Evolutionary conservation across 1,139 yeast species (phyloP), one percentile per base, ranked within the genome.

Genomic region (Debaryomyces singareniensis): DNA sequence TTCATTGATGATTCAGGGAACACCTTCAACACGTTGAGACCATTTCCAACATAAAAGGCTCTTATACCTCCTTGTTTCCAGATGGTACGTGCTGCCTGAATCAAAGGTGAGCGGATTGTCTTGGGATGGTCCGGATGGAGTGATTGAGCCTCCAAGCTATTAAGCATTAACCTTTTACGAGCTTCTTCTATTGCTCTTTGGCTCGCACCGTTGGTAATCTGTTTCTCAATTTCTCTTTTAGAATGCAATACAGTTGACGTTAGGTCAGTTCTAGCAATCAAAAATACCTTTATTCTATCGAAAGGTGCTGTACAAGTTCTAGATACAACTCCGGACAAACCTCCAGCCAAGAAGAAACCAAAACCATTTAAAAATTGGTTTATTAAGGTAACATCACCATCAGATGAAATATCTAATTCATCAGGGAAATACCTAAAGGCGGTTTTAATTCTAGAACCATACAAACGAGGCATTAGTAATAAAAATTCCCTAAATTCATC

Each of bases 1-100:
- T 91, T 91, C 76, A 91, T 91, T 3, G 98, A 96, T 26, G 95
- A 82, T 53, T 91, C 98, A 0, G 98, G 98, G 49, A 91, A 86
- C 18, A 91, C 96, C 51, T 91, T 91, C 36, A 87, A 51, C n/a
- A 84, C 89, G 52, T 91, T 91, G 24, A 91, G 64, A 0, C 97
- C 97, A 58, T 89, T 89, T 10, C 97, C 98, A 5, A 89, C 95
- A 51, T 91, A 91, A 49, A 91, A 91, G 0, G 93, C 79, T 34
- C 71, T 71, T 5, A 87, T 36, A 0, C 98, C 98, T 20, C 96
- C 96, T 55, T 84, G 94, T 44, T 73, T 74, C 73, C 93, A 91
- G 24, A 91, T 59, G 2, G 89, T 75, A 33, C 77, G 68, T 2
- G 91, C 82, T 2, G 97, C 97, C 42, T 84, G 83, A 5, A 79